Base-by-base conservation (phyloP, 208 protist species). In the Trypanosomatidae sp. region DNA sequence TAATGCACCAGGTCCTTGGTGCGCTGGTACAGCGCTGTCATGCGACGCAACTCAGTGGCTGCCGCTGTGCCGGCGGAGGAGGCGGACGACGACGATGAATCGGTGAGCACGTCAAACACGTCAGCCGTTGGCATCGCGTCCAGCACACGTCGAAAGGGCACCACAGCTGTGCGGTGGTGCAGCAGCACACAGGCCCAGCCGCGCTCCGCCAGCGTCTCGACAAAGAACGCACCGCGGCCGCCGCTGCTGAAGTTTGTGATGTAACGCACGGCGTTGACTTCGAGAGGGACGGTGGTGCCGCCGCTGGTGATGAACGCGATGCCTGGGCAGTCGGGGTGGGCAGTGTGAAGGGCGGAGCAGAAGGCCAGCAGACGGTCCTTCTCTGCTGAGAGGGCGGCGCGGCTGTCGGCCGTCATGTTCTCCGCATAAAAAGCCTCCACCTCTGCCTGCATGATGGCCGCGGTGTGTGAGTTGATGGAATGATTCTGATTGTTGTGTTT, bases 161-260 rank as follows among this genome's bases (percentile, higher is more conserved):
- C 77, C 4, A 84, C 41, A 43, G 91, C 80, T 55, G 69, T 62
- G 52, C 86, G 66, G 74, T 91, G 88, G 36, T 86, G 85, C 52
- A 96, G 79, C 73, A 92, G 79, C 33, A 96, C 76, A 60, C 87
- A 92, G 17, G 86, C 82, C 91, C 91, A 96, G 36, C 74, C 82
- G 43, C 86, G 88, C 73, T 81, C 70, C 12, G 82, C 80, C 43
- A 93, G 79, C 36, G 69, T 66, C 59, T 96, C 92, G 3, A 88
- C 86, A 41, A 95, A 75, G 55, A 53, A 79, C 12, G 92, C 92
- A 12, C 92, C 92, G 52, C 92, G 90, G 39, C 83, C 85, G 67
- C 92, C 92, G 59, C 80, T 87, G 80, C 89, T 94, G 67, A 96
- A 94, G 83, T 97, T 97, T 17, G 86, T 89, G 58, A 97, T 50